Evolutionary conservation across 139 green algal species (phyloP).

Genomic region (Chlorokybus atmophyticus): DNA sequence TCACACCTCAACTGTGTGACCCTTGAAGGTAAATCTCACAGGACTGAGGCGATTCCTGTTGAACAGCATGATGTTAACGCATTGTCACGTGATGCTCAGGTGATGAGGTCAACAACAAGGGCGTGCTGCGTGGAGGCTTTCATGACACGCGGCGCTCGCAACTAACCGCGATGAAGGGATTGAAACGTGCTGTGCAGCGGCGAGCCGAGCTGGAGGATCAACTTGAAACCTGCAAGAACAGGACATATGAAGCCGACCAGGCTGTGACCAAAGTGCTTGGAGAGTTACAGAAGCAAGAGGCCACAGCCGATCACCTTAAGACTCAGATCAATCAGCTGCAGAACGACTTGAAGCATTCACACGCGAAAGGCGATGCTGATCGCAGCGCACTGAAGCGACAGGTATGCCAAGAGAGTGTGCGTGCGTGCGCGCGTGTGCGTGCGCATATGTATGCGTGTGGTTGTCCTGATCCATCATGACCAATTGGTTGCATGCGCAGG

Average conservation of each 20-base stretch:
- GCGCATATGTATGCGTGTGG: too few relatives aligned
- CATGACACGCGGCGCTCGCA: slow-evolving; percentile 37
- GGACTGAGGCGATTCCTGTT: too few relatives aligned
- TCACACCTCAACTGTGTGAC: slow-evolving; percentile 71
- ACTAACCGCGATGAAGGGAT: slow-evolving; percentile 34
- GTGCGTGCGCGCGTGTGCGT: too few relatives aligned
- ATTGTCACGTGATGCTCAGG: too few relatives aligned
- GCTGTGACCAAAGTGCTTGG: slow-evolving; percentile 29
- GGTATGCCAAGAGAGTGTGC: too few relatives aligned
- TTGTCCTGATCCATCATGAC: too few relatives aligned
- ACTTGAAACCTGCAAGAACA: background rate
- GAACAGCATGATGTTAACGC: too few relatives aligned
- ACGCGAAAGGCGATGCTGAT: too few relatives aligned
- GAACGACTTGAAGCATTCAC: slow-evolving; percentile 19
- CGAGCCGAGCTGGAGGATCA: slow-evolving; percentile 10
- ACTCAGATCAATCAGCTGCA: slow-evolving; percentile 19
- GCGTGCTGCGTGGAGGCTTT: slow-evolving; percentile 63
- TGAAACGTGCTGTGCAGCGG: slow-evolving; percentile 5
- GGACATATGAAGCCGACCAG: slow-evolving; percentile 35
- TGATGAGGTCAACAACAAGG: slow-evolving; percentile 54
- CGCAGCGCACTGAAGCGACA: too few relatives aligned
- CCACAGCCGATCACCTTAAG: slow-evolving; percentile 20
- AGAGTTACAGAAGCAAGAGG: slow-evolving; percentile 40
- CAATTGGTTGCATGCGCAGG: too few relatives aligned
- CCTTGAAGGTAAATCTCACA: slow-evolving; percentile 51